Evolutionary conservation across 1,139 yeast species (phyloP), one percentile per base, ranked within the genome.

Genomic region (Kodamaea anthophila): DNA sequence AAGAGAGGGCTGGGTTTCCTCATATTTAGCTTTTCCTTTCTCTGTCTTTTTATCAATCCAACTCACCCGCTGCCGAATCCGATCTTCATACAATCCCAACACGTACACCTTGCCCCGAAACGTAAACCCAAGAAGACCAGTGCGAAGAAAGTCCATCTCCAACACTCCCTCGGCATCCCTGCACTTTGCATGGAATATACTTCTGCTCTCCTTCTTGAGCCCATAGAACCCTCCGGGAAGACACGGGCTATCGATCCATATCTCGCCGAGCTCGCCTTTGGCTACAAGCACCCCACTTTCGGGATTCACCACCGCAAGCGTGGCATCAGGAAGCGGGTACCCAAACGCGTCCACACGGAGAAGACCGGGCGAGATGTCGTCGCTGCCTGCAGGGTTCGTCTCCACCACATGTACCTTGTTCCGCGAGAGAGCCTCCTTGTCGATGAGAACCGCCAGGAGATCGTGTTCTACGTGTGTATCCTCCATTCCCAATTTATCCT

Each of bases 221-320:
- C 86, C 91, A 77, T 86, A 86, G 47, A 83, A 85, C 0, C 95
- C 95, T 5, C 95, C 95, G 4, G 91, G 77, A 5, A 86, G 59
- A 36, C 94, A 82, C 3, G 91, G 94, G 36, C 88, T 77, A 49
- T 86, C 95, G 13, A 91, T 84, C 98, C 98, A 93, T 19, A 91
- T 81, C 52, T 91, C 99, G 13, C 98, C 98, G n/a, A 93, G 82
- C 40, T 83, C 88, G 43, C 85, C 75, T 27, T 68, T 74, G 3
- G 74, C 70, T 4, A 84, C 78, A 12, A 86, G 58, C 4, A 74
- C 56, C 18, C 78, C 70, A 37, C 85, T 82, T 40, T 93, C 98
- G 0, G 98, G 97, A 49, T 93, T 87, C 0, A 91, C 97, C 20
- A 91, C 77, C 0, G 97, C 96, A 24, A 91, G 55, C 0, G 94